Evolutionary conservation across 345 rosid genomes (phyloP), one percentile per base, ranked within the genome.

Genomic region (Capsella bursapastoris): DNA sequence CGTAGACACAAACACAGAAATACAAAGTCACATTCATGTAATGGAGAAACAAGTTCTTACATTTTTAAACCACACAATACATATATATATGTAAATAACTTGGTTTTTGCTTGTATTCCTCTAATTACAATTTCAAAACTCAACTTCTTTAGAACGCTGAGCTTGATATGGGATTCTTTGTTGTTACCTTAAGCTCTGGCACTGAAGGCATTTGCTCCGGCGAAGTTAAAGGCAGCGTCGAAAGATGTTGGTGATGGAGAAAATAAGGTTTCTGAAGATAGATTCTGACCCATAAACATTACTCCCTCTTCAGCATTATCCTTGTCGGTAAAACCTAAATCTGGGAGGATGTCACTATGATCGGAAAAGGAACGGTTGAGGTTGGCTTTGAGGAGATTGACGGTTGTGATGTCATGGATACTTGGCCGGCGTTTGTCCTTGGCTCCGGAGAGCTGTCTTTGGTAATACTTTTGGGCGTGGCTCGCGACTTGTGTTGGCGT

Each of bases 401-500:
- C 62, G 37, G 91, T 89, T 4, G 96, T 91, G 51, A 87, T 91
- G 80, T 94, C 98, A 72, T 94, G 97, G 72, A 91, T 94, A 83
- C 98, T 94, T 40, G 98, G 97, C 68, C 98, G 78, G 64, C 90
- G 86, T 82, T 92, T 90, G 34, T 94, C 96, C 71, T 90, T 94
- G 57, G 86, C 86, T 48, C 89, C 95, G 1, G 98, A 83, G 51
- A 83, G 86, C 72, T 95, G 97, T 79, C 99, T 83, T 32, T 89
- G 93, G 71, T 89, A 95, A 81, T 95, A 95, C 81, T 95, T 95
- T 74, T 95, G 99, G 10, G 99, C 99, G 71, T 95, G 99, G 83
- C 98, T 95, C 9, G 99, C 99, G 4, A 95, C 99, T 80, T 95
- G 99, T 27, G 98, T 92, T 16, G 99, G 96, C 1, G 99, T 92